Evolutionary conservation across 106 monocot genomes (phyloP).

Genomic region (Agapanthus africanus): DNA sequence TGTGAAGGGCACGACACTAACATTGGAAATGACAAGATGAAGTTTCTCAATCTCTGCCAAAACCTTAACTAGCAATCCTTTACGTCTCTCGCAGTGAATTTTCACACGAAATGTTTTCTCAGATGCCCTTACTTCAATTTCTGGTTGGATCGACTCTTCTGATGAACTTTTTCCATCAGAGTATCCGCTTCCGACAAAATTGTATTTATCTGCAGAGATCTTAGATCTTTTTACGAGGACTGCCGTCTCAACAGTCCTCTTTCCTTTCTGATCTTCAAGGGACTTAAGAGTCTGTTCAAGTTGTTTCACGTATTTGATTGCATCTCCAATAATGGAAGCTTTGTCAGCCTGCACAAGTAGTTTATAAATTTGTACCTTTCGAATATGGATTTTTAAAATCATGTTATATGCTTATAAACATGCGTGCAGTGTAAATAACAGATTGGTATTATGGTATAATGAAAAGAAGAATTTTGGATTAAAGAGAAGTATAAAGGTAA

Average conservation of each 20-base stretch:
- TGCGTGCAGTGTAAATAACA: too few relatives aligned
- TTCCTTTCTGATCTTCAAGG: conserved; percentile 30
- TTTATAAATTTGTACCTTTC: too few relatives aligned
- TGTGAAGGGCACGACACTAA: conserved; percentile 24
- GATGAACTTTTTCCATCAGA: neutral
- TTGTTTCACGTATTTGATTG: conserved; percentile 52
- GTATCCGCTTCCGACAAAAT: neutral
- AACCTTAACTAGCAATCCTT: conserved; percentile 25
- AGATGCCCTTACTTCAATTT: conserved; percentile 25
- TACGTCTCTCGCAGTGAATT: conserved; percentile 38
- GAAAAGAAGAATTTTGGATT: too few relatives aligned
- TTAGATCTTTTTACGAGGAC: conserved; percentile 28
- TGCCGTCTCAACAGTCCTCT: conserved; percentile 22
- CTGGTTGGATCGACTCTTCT: neutral
- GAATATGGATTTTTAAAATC: too few relatives aligned
- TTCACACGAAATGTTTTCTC: conserved; percentile 27
- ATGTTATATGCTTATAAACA: too few relatives aligned
- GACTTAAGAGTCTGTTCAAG: conserved; percentile 47
- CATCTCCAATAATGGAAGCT: conserved; percentile 60
- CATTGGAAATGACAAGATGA: conserved; percentile 27
- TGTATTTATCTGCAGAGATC: neutral
- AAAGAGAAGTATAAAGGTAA: too few relatives aligned
- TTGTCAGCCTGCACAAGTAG: conserved; percentile 82
- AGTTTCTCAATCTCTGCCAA: conserved; percentile 43
- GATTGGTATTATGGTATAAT: too few relatives aligned